Conservation (phyloP, 2,329 filamentous ascomycete genomes). For the Cercospora berteroae region DNA sequence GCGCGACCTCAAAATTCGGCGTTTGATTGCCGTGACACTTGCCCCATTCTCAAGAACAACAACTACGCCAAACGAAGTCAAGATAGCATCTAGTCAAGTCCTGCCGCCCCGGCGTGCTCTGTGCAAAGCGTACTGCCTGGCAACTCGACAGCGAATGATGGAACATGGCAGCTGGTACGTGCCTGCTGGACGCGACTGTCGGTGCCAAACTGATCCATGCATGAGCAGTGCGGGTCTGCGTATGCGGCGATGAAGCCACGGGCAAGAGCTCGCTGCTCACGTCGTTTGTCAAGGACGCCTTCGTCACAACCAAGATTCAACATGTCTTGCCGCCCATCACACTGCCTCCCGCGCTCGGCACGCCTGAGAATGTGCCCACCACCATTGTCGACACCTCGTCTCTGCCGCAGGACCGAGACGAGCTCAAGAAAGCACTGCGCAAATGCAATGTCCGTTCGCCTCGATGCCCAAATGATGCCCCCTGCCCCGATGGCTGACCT, state of each 20-base stretch:
- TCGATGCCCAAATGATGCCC: neutral
- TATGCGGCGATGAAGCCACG: constrained; percentile 94
- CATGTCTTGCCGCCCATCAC: constrained; percentile 91
- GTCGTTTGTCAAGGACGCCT: constrained; percentile 94
- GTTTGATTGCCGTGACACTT: neutral
- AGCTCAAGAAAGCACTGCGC: constrained; percentile 86
- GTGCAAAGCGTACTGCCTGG: neutral
- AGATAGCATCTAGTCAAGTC: neutral
- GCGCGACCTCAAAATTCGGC: neutral
- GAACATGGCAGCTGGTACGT: constrained; percentile 49
- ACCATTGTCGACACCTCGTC: constrained; percentile 97
- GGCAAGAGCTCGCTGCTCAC: constrained; percentile 73
- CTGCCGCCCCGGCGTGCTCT: neutral
- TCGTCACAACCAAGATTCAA: constrained; percentile 93
- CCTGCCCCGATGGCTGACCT: neutral
- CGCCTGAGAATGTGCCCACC: constrained; percentile 93
- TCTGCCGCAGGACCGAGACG: constrained; percentile 86
- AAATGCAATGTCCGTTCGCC: constrained; percentile 69
- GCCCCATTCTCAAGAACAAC: neutral
- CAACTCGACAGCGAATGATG: constrained; percentile 6
- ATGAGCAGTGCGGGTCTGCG: constrained; percentile 76
- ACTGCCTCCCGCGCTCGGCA: constrained; percentile 87
- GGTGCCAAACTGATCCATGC: constrained; percentile 10
- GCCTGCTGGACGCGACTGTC: constrained; percentile 52
- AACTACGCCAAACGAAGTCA: neutral